Percentiles rank a stretch among this genome's conserved stretches.
Conservation (phyloP, 352 stramenopile species). For the Phytophthora nicotianae region DNA sequence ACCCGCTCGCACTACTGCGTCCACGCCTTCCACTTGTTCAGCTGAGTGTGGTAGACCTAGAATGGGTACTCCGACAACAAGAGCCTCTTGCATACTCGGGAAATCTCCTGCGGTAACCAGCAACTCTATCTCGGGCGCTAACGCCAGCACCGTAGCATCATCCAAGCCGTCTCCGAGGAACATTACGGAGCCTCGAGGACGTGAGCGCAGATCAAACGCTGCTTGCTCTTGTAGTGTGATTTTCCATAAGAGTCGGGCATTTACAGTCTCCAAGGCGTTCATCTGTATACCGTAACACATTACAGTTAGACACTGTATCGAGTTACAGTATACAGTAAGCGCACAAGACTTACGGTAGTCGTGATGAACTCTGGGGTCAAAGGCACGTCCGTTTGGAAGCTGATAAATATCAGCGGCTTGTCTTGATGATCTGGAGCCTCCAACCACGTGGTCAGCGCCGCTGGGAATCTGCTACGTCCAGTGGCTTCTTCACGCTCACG, state of each 20-base stretch:
- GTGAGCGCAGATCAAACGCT: constrained; percentile 59
- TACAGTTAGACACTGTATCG: constrained; percentile 14
- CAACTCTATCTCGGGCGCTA: constrained; percentile 47
- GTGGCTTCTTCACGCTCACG: constrained; percentile 19
- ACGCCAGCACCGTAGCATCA: constrained; percentile 49
- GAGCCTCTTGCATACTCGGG: constrained; percentile 63
- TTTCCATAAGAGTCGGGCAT: constrained; percentile 64
- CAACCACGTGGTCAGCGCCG: constrained; percentile 46
- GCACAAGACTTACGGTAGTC: constrained; percentile 45
- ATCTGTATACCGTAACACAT: constrained; percentile 35
- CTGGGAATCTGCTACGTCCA: constrained; percentile 39
- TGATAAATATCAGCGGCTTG: constrained; percentile 64
- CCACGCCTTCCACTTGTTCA: constrained; percentile 77
- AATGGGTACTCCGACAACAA: constrained; percentile 64
- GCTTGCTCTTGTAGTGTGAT: constrained; percentile 61
- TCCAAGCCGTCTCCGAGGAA: constrained; percentile 56
- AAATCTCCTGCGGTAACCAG: constrained; percentile 71
- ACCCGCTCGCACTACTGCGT: constrained; percentile 59
- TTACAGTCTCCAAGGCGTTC: constrained; percentile 56
- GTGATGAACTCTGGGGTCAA: constrained; percentile 62
- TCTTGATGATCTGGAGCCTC: constrained; percentile 25
- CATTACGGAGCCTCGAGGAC: constrained; percentile 51
- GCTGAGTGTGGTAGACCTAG: constrained; percentile 75
- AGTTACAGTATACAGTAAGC: constrained; percentile 1
- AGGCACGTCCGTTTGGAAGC: constrained; percentile 51